Conservation (phyloP, 1,284 basidiomycete species). For the Dichomitus squalens region DNA sequence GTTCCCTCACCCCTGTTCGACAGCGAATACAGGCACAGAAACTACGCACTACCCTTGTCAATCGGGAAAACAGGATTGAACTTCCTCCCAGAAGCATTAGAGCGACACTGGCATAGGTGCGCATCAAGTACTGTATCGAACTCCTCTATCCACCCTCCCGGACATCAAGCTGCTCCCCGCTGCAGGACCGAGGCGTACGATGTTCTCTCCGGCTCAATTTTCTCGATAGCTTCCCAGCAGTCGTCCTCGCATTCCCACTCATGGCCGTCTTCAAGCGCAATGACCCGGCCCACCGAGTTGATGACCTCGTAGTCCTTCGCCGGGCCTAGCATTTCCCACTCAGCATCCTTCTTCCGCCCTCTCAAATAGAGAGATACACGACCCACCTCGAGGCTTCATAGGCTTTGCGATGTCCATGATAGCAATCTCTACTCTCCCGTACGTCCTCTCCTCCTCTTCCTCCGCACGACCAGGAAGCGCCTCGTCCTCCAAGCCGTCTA, state of each 20-base stretch:
- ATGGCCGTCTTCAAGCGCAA: slow-evolving; percentile 3
- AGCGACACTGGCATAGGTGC: no score
- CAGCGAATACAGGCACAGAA: no score
- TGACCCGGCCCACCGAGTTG: not conserved
- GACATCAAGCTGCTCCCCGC: not conserved
- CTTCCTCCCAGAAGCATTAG: no score
- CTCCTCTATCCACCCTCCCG: no score
- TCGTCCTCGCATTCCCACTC: not conserved
- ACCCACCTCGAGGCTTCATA: slow-evolving; percentile 16
- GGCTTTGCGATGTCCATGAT: slow-evolving; percentile 22
- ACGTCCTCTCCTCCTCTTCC: not conserved
- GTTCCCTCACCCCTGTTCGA: no score
- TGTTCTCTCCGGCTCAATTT: not conserved
- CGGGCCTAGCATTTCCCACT: not conserved
- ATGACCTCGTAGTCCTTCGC: not conserved
- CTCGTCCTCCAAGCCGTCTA: no score
- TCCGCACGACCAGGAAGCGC: not conserved
- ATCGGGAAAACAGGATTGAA: no score
- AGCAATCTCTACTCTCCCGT: slow-evolving; percentile 3
- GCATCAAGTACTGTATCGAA: no score
- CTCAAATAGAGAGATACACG: not conserved
- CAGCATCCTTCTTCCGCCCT: not conserved
- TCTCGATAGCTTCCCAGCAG: not conserved
- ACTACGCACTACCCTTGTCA: no score
- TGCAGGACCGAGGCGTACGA: slow-evolving; percentile 10